Evolutionary conservation across 2,329 filamentous ascomycete genomes (phyloP).

Genomic region (Trichophyton schoenleinii): DNA sequence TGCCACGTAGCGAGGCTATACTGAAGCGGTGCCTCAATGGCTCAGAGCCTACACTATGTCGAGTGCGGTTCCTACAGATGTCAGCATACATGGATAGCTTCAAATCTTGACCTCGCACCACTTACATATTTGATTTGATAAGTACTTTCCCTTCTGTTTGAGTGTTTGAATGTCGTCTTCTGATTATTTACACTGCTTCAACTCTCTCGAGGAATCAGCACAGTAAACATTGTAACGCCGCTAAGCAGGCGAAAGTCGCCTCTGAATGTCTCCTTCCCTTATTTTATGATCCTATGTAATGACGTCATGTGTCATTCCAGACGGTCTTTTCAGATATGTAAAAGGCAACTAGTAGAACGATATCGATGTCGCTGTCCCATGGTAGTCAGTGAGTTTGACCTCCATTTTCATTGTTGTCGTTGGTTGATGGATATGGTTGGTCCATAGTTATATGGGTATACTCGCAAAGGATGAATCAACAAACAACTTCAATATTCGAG

Average conservation of each 20-base stretch:
- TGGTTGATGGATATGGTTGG: not conserved
- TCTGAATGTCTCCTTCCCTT: not conserved
- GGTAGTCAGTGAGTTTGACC: not conserved
- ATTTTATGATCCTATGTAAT: not conserved
- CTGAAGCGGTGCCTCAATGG: slow-evolving; percentile 59
- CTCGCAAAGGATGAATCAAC: not conserved
- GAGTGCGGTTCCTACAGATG: slow-evolving; percentile 30
- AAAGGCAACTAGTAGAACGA: not conserved
- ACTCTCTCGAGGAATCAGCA: not conserved
- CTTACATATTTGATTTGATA: not conserved
- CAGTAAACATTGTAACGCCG: not conserved
- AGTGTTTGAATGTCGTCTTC: not conserved
- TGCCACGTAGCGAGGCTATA: slow-evolving; percentile 73
- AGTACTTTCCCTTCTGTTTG: not conserved
- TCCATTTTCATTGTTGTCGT: not conserved
- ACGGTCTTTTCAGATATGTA: not conserved
- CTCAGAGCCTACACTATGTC: slow-evolving; percentile 18
- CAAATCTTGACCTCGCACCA: not conserved
- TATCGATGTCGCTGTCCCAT: not conserved
- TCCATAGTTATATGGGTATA: not conserved
- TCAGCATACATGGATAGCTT: not conserved
- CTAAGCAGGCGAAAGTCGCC: not conserved
- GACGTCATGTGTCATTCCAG: not conserved
- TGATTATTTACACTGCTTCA: not conserved
- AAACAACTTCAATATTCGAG: not conserved